Base-by-base conservation (phyloP, 2,329 filamentous ascomycete species). In the Colletotrichum neosansevieriae region DNA sequence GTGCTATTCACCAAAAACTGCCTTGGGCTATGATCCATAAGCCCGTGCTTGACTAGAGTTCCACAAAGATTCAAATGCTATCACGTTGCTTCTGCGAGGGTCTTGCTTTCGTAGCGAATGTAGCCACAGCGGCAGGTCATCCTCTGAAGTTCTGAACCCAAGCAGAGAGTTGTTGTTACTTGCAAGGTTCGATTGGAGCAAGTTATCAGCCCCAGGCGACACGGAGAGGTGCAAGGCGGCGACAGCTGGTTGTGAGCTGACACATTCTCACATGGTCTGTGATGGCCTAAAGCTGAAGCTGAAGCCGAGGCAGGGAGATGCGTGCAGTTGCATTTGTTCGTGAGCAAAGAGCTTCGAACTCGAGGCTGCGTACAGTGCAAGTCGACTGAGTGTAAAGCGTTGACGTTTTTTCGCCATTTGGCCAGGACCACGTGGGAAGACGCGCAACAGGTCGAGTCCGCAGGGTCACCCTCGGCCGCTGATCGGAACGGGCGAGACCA, bases 401-500 rank as follows among this genome's bases (percentile, higher is more conserved):
- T 7, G 34, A 34, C 24, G 53, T 40, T 34, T 49, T 34, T 38
- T 53, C 12, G 15, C 17, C 19, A 29, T 15, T n/a, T 15, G 21
- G 15, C 45, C 24, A 34, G 42, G 15, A 19, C 51, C 60, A 62
- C 58, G 64, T 63, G 64, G 64, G 53, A 58, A 40, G 29, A 53
- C 51, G 29, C 36, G 53, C 29, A 57, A 67, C 13, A 63, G 29
- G 19, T 58, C 42, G 19, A 57, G 34, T 34, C 32, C 59, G 51
- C 58, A 63, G 44, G 58, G 36, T 44, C 42, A 44, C 19, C 42
- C 24, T 50, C 58, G 36, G 29, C 24, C 42, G 40, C 58, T 63
- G 50, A 51, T 57, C 58, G 36, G 51, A 51, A 58, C 34, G 64
- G 64, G 59, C 58, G 64, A 67, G 64, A 63, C 44, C 59, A 45